Evolutionary conservation across 176 grass and related monocot species (phyloP), one percentile per base, ranked within the genome.

Genomic region (Elaeis guineensis): DNA sequence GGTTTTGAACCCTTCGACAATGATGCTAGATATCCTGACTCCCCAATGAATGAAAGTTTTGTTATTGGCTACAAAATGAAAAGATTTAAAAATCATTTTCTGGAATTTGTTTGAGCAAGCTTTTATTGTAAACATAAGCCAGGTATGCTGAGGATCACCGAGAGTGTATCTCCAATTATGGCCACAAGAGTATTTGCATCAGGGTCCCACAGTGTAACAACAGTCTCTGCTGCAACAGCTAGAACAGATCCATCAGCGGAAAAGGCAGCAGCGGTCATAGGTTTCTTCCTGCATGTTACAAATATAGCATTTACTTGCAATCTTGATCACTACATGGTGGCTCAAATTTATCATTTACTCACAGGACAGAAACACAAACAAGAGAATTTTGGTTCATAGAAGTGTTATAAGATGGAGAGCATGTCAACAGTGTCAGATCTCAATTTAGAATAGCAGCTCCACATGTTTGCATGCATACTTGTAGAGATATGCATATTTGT

Each of bases 221-320:
- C 56, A 70, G 63, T 71, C 78, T 92, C 87, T 48, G 93, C 93
- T 19, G 93, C 87, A 76, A 98, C 82, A 5, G 84, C 93, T 39
- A 98, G 87, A 72, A 92, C 87, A 51, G 93, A 98, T 76, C 93
- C 93, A 80, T 98, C 93, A 8, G 59, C 81, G 53, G 87, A 91
- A 78, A 98, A 98, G 18, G 78, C 79, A 73, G 84, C 84, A 6
- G 87, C 82, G 59, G 83, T 83, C 84, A 98, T 83, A 59, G 87
- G 78, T 67, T 75, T 98, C n/a, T 72, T 84, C 84, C 93, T 98
- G 71, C 16, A 26, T 66, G 68, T 28, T 35, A 19, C 18, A 55
- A 52, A 53, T 55, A 7, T 20, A 20, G 55, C 1, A 68, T 39
- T 55, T 30, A 35, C 6, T 39, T 21, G 35, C 57, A 78, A 79